Base-by-base conservation (phyloP, 2,329 filamentous ascomycete species). In the Hawksworthiomyces lignivorus region DNA sequence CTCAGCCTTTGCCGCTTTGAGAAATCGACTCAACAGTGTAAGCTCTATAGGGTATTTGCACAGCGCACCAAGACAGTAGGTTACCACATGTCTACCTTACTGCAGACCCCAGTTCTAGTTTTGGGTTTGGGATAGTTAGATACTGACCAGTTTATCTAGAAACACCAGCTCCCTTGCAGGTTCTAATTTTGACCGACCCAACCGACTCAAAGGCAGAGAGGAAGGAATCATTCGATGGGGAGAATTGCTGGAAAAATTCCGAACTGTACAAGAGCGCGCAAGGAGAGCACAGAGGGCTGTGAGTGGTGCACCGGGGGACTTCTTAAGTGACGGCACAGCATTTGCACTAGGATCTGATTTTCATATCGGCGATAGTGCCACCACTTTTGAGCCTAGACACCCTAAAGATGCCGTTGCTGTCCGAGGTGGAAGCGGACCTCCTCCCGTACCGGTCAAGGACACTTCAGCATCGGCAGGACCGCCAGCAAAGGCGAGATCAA, bases 41-140 rank as follows among this genome's bases (percentile, higher is more conserved):
- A 94, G 87, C 67, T 89, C 92, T 39, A 97, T 98, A 59, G 92
- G 90, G 32, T 94, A 95, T 61, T 69, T 98, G 48, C 90, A 97
- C 58, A 83, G 85, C 51, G 81, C 82, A 48, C 84, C 74, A 40
- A 67, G 86, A 74, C 74, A 77, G 86, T 92, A 81, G 65, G 81
- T 80, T 9, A 5, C 22, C 18, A 6, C 11, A n/a, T n/a, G n/a
- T n/a, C n/a, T n/a, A n/a, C 9, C 14, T 29, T 28, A 49, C 51
- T 49, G 45, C 46, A 47, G 14, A 33, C 8, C 17, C 30, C 11
- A 7, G 3, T 14, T n/a, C n/a, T n/a, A n/a, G n/a, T n/a, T n/a
- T n/a, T n/a, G n/a, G n/a, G n/a, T n/a, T n/a, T n/a, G n/a, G n/a
- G n/a, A n/a, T n/a, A n/a, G n/a, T n/a, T n/a, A n/a, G n/a, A n/a